These are phyloP conservation scores for Pseudogymnoascus sp. DNA, from an alignment of 2,329 filamentous ascomycete genomes.

Conservation along the genomic window DNA sequence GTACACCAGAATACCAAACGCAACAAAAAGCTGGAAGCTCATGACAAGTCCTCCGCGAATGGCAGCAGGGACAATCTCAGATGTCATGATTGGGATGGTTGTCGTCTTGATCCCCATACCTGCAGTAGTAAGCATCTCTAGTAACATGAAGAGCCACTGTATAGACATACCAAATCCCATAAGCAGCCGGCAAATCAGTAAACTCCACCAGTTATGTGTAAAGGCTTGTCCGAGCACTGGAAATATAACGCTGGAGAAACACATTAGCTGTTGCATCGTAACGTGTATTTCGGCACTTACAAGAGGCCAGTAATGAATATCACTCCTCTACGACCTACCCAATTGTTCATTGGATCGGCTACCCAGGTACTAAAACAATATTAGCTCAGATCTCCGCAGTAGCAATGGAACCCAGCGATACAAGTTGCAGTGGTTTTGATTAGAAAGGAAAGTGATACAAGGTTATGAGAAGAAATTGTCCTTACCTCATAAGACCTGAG, in stretches of 20 bases:
- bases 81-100: slow-evolving; percentile 66
- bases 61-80: slow-evolving; percentile 62
- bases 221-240: slow-evolving; percentile 63
- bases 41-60: slow-evolving; percentile 72
- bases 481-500: slow-evolving; percentile 11
- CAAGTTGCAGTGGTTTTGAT: not conserved
- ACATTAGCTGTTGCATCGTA: not conserved
- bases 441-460: not conserved
- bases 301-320: slow-evolving; percentile 71
- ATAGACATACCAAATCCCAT: slow-evolving; percentile 64
- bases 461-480: not conserved
- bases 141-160: slow-evolving; percentile 65
- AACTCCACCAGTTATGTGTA: slow-evolving; percentile 62
- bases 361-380: slow-evolving; percentile 51
- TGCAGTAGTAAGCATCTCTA: slow-evolving; percentile 58
- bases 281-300: slow-evolving; percentile 25
- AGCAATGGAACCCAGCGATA: slow-evolving; percentile 58
- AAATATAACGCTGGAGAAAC: slow-evolving; percentile 41
- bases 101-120: slow-evolving; percentile 67
- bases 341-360: slow-evolving; percentile 56
- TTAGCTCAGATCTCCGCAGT: slow-evolving; percentile 41
- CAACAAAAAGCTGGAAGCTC: slow-evolving; percentile 69
- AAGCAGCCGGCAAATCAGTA: slow-evolving; percentile 57
- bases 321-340: slow-evolving; percentile 58
- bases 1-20: slow-evolving; percentile 48